phyloP scores from a whole-genome alignment of 1,139 yeast genomes.

The Candida sp. region DNA sequence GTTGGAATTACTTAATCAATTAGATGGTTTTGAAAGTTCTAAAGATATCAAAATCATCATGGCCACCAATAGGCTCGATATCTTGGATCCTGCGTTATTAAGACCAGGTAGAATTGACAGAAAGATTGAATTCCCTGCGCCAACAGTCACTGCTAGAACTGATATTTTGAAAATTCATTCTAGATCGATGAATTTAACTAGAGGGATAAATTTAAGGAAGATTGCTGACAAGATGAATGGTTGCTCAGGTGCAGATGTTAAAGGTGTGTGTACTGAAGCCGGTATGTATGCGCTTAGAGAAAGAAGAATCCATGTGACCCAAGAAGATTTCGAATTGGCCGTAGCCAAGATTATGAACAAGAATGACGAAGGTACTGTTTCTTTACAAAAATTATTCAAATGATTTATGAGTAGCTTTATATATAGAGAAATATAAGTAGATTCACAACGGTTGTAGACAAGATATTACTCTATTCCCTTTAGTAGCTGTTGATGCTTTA shows the following conservation, averaged over 20 bases:
- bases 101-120: slow-evolving; percentile 99
- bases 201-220: slow-evolving; percentile 91
- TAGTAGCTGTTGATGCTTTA: neutral
- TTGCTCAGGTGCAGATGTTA: slow-evolving; percentile 98
- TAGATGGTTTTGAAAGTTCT: slow-evolving; percentile 95
- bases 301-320: slow-evolving; percentile 95
- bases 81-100: slow-evolving; percentile 91
- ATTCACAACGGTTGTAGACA: neutral
- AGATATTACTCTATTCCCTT: no score
- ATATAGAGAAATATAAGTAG: neutral
- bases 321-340: slow-evolving; percentile 96
- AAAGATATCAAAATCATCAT: slow-evolving; percentile 95
- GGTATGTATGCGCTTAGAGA: slow-evolving; percentile 99
- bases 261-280: slow-evolving; percentile 98
- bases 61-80: slow-evolving; percentile 97
- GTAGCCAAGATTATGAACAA: slow-evolving; percentile 97
- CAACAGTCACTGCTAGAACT: slow-evolving; percentile 93
- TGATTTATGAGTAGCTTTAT: slow-evolving; percentile 19
- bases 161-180: slow-evolving; percentile 95
- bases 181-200: slow-evolving; percentile 92
- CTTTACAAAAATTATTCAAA: slow-evolving; percentile 91
- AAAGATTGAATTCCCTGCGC: slow-evolving; percentile 98
- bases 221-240: slow-evolving; percentile 99
- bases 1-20: slow-evolving; percentile 93
- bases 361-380: slow-evolving; percentile 92